Evolutionary conservation across 1,284 basidiomycete genomes (phyloP), one percentile per base, ranked within the genome.

Genomic region (Veloporphyrellus conicus): DNA sequence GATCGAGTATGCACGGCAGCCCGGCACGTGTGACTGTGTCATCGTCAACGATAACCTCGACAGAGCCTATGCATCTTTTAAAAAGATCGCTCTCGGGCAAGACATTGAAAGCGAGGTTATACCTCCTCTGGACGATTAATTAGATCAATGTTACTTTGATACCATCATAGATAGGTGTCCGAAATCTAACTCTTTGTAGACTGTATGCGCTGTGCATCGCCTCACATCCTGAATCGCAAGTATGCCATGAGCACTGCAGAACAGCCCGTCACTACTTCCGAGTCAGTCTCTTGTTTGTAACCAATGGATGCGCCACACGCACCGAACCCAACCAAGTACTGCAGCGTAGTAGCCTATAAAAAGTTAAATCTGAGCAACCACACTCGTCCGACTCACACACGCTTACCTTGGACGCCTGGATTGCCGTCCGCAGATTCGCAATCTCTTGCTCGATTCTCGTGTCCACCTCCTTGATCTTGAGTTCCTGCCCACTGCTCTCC

Each of bases 401-500:
- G 54, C 71, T 41, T 50, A 79, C 92, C 78, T 97, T 97, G 47
- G 90, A 90, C 20, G 90, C 87, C 66, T 97, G 93, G 45, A 97
- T 96, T 41, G 87, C 79, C 2, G 95, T 96, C 41, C 92, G 74
- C 44, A 98, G 68, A 6, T 84, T 83, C 3, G 93, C 92, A 62
- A 98, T 98, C 71, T 98, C 95, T 63, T 90, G 89, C 71, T 99
- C 95, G 60, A 99, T 98, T 59, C 93, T 74, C 2, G 95, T 98
- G 61, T 99, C 95, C 12, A 98, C 93, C 68, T 99, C 96, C 68
- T 94, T 94, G 67, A 99, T 92, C 80, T 98, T 98, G 53, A 96
- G 75, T 61, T 96, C 94, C 62, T 98, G 93, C 38, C 87, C 84
- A 49, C 85, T 87, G 51, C 84, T 87, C 73, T 99, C 94, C 63